Evolutionary conservation across 2,329 filamentous ascomycete genomes (phyloP).

Genomic region (Aspergillus glaucus): DNA sequence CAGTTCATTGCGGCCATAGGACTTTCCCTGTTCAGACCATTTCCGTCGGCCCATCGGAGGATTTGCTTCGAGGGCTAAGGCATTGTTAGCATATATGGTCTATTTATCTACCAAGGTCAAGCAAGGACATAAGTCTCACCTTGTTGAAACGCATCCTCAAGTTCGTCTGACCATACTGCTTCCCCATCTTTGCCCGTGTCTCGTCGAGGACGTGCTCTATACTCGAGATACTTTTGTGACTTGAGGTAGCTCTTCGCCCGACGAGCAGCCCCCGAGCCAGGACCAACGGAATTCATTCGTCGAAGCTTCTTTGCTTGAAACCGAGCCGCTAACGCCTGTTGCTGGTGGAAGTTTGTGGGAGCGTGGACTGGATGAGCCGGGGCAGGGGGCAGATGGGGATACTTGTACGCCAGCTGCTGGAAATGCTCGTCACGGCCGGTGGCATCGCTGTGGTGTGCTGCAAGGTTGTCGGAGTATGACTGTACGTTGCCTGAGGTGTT

Average conservation of each 20-base stretch:
- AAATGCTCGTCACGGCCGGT: constrained; percentile 28
- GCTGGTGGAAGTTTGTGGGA: constrained; percentile 20
- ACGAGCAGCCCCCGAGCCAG: constrained; percentile 18
- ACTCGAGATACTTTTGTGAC: constrained; percentile 40
- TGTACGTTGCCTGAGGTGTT: constrained; percentile 41
- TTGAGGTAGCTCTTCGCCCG: constrained; percentile 32
- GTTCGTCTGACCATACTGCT: constrained; percentile 40
- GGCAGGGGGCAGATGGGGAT: constrained; percentile 24
- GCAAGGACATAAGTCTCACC: constrained; percentile 21
- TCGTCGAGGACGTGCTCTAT: constrained; percentile 37
- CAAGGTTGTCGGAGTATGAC: constrained; percentile 30
- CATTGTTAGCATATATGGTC: constrained; percentile 6
- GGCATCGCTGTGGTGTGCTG: constrained; percentile 18
- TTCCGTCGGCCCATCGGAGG: constrained; percentile 55
- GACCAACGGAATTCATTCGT: constrained; percentile 29
- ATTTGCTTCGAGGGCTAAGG: constrained; percentile 47
- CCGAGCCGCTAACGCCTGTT: constrained; percentile 23
- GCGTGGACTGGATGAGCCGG: constrained; percentile 20
- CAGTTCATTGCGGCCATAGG: constrained; percentile 55
- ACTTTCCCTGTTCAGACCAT: constrained; percentile 46
- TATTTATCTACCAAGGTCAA: constrained; percentile 2
- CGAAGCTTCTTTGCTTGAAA: constrained; percentile 31
- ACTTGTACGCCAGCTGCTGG: constrained; percentile 32
- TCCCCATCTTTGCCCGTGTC: constrained; percentile 40
- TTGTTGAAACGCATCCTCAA: constrained; percentile 45